Conservation (phyloP, 352 stramenopile genomes). For the Globisporangium sylvaticum region DNA sequence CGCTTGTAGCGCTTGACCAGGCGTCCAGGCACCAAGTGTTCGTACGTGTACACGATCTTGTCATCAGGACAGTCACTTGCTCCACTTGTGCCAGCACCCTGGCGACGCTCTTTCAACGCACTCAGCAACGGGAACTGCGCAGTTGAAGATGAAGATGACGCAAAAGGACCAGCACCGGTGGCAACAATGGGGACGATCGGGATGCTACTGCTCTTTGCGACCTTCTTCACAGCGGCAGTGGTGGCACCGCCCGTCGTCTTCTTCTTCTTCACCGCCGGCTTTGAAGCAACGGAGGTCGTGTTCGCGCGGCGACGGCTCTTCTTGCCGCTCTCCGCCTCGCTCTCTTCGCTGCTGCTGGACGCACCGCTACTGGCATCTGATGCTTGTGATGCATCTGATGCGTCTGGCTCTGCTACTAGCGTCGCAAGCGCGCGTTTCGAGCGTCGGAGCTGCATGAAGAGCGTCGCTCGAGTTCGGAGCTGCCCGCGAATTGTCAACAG, state of each 20-base stretch:
- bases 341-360: background rate
- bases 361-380: background rate
- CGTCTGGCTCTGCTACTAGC: background rate
- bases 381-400: background rate
- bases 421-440: conserved; percentile 4
- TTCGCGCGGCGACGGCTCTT: background rate
- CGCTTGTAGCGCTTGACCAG: conserved; percentile 79
- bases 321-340: background rate
- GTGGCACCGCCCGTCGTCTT: background rate
- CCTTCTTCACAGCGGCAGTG: background rate
- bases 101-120: conserved; percentile 24
- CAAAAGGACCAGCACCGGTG: background rate
- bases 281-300: too few relatives aligned
- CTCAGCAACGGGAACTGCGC: conserved; percentile 20
- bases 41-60: conserved; percentile 48
- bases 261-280: background rate
- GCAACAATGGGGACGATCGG: conserved; percentile 4
- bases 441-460: conserved; percentile 13
- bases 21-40: conserved; percentile 43
- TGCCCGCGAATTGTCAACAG: background rate
- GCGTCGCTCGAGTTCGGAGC: background rate
- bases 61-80: background rate
- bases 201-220: conserved; percentile 1
- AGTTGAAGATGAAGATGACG: background rate
- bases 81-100: background rate